A percentile compares a stretch with the other conserved stretches of the same genome.
Conservation (phyloP, 2,329 filamentous ascomycete species). For the Pseudonectria foliicola region DNA sequence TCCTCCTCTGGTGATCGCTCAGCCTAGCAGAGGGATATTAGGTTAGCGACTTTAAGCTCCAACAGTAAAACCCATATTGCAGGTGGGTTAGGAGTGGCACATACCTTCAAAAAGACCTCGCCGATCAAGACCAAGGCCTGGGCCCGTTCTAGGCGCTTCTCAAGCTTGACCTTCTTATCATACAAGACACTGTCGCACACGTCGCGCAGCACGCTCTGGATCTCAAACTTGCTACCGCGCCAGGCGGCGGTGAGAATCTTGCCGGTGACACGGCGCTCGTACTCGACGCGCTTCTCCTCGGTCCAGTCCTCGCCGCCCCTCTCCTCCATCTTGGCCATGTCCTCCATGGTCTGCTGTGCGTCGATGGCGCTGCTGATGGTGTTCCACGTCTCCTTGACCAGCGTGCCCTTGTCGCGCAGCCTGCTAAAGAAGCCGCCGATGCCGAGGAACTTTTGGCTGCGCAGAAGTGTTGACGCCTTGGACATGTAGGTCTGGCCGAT, state of each 20-base stretch:
- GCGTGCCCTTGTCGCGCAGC: constrained; percentile 90
- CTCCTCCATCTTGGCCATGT: constrained; percentile 95
- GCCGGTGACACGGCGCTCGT: constrained; percentile 89
- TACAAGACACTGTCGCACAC: constrained; percentile 87
- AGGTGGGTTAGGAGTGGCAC: constrained; percentile 14
- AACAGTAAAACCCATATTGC: too few species aligned
- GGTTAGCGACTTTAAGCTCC: constrained; percentile 4
- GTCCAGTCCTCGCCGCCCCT: constrained; percentile 96
- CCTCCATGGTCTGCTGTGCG: constrained; percentile 96
- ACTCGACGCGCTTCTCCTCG: constrained; percentile 92
- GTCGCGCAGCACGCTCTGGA: constrained; percentile 88
- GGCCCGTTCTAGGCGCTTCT: constrained; percentile 85
- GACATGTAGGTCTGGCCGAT: constrained; percentile 86
- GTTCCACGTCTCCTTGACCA: constrained; percentile 98
- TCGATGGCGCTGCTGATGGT: constrained; percentile 95
- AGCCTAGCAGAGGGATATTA: constrained; percentile 47
- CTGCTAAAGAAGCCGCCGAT: constrained; percentile 92
- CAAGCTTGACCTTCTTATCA: constrained; percentile 67
- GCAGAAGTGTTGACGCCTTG: constrained; percentile 81
- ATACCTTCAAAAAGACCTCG: constrained; percentile 81
- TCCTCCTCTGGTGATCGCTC: constrained; percentile 90
- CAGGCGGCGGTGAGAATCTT: constrained; percentile 97
- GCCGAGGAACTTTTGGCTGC: constrained; percentile 93
- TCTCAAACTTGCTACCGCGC: constrained; percentile 95
- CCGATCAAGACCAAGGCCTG: constrained; percentile 84